Evolutionary conservation across 306 rosid genomes (phyloP).

Genomic region (Betula pendula): DNA sequence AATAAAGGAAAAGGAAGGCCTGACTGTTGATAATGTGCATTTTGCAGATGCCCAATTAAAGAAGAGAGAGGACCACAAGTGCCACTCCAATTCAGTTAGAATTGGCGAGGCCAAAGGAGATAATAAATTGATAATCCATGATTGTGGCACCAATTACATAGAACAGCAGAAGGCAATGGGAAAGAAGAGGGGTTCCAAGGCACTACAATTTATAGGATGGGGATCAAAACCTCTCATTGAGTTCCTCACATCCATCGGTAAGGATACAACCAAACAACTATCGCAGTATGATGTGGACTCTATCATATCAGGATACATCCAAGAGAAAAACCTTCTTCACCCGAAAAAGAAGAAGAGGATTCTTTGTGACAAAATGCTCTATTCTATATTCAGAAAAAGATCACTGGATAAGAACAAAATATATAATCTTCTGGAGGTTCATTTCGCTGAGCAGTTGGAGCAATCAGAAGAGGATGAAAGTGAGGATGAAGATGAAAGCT

Average conservation of each 20-base stretch:
- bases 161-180: slow-evolving; percentile 8
- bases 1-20: slow-evolving; percentile 55
- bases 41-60: slow-evolving; percentile 18
- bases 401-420: slow-evolving; percentile 28
- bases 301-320: slow-evolving; percentile 52
- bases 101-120: slow-evolving; percentile 26
- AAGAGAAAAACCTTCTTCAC: slow-evolving; percentile 48
- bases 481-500: slow-evolving; percentile 16
- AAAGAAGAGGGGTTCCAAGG: slow-evolving; percentile 30
- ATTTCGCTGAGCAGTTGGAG: slow-evolving; percentile 35
- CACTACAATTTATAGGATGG: slow-evolving; percentile 46
- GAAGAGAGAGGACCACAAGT: slow-evolving; percentile 10
- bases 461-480: slow-evolving; percentile 10
- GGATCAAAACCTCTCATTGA: slow-evolving; percentile 61
- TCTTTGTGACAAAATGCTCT: slow-evolving; percentile 50
- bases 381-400: slow-evolving; percentile 50
- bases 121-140: slow-evolving; percentile 10
- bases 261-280: slow-evolving; percentile 41
- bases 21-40: slow-evolving; percentile 33
- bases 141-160: slow-evolving; percentile 10
- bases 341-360: slow-evolving; percentile 40
- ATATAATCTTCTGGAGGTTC: slow-evolving; percentile 41
- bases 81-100: neutral
- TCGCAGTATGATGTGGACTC: slow-evolving; percentile 33
- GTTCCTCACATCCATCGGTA: slow-evolving; percentile 63